These are phyloP conservation scores for Nymphaea thermarum DNA, from an alignment of 164 flowering plant genomes.

Conservation along the genomic window DNA sequence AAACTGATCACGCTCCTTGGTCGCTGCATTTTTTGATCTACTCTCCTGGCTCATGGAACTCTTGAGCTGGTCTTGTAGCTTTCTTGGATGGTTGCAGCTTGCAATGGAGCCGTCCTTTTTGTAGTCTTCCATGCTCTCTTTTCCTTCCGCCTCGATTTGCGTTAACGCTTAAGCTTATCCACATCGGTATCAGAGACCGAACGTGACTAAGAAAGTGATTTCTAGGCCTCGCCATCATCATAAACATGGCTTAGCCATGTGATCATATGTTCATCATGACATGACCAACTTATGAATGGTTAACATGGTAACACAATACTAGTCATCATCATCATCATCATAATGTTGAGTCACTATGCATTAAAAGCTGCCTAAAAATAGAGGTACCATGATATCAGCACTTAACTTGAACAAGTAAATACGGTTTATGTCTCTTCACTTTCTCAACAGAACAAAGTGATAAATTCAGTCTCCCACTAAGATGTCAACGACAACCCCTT, in stretches of 20 bases:
- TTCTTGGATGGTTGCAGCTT: background rate
- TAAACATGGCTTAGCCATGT: background rate
- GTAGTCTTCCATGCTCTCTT: background rate
- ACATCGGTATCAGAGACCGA: background rate
- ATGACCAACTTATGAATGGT: background rate
- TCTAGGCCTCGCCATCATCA: background rate
- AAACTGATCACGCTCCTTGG: background rate
- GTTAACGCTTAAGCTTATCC: background rate
- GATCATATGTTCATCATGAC: background rate
- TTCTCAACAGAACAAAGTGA: too few relatives aligned
- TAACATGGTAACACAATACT: background rate
- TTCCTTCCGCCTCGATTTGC: background rate
- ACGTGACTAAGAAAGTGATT: background rate
- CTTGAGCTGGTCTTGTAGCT: background rate
- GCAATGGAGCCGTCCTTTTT: background rate
- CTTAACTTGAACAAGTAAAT: too few relatives aligned
- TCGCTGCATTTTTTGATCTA: background rate
- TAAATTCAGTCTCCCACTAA: too few relatives aligned
- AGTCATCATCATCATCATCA: too few relatives aligned
- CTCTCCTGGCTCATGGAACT: background rate
- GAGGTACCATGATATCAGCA: too few relatives aligned
- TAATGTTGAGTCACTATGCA: too few relatives aligned
- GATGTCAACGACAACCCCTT: too few relatives aligned
- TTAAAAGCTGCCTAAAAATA: too few relatives aligned
- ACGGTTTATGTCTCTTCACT: too few relatives aligned